Percentiles rank a stretch among this genome's conserved stretches.
These are phyloP conservation scores for Albatrellus ellisii DNA, from an alignment of 768 basidiomycete species.

Conservation along the genomic window DNA sequence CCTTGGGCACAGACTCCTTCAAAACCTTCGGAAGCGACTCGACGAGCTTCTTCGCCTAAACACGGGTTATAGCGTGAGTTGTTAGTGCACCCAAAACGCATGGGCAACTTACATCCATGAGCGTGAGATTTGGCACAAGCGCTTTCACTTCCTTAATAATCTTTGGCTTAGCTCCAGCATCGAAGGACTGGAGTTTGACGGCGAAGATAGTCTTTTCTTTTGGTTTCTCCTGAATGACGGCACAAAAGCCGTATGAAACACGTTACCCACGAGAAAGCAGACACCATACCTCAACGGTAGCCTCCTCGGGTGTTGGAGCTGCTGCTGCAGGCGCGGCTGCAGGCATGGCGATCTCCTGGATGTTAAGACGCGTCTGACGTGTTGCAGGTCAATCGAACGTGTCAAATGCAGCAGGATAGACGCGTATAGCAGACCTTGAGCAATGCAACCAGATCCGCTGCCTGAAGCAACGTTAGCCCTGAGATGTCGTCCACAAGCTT, in stretches of 20 bases:
- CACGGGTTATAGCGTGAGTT: constrained; percentile 1
- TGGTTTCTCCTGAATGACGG: constrained; percentile 61
- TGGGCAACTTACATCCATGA: constrained; percentile 71
- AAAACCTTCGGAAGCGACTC: constrained; percentile 87
- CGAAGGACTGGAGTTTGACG: constrained; percentile 90
- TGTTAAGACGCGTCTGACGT: constrained; percentile 78
- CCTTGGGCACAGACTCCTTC: constrained; percentile 92
- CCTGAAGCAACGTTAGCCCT: constrained; percentile 77
- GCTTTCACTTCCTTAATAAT: constrained; percentile 97
- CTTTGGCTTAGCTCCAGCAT: constrained; percentile 86
- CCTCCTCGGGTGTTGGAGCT: constrained; percentile 44
- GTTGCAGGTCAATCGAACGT: background rate
- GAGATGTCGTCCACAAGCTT: constrained; percentile 93
- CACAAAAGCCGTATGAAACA: background rate
- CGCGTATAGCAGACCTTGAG: constrained; percentile 54
- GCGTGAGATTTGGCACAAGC: constrained; percentile 85
- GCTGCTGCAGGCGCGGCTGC: constrained; percentile 49
- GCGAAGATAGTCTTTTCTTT: constrained; percentile 99
- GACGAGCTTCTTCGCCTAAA: constrained; percentile 97
- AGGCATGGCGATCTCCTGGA: constrained; percentile 94
- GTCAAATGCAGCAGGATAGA: background rate
- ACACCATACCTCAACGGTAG: constrained; percentile 42
- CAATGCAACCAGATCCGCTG: constrained; percentile 83
- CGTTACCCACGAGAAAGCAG: background rate
- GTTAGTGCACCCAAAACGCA: background rate